Evolutionary conservation across 768 basidiomycete genomes (phyloP), one percentile per base, ranked within the genome.

Genomic region (Termitomyces sp.): DNA sequence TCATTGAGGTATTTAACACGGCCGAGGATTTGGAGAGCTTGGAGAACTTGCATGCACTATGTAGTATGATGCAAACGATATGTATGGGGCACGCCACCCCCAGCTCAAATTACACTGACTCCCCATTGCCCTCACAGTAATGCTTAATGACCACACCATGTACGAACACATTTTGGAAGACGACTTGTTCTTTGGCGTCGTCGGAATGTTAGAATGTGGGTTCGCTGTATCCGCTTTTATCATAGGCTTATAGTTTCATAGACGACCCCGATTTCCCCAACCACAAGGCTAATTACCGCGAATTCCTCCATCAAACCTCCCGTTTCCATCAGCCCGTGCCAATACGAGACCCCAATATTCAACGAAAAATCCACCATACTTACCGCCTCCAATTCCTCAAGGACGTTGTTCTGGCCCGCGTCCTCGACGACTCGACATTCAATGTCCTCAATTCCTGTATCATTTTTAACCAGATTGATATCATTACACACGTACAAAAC

Each of bases 391-490:
- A 94, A 67, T 98, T 94, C 73, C 87, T 99, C 66, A 98, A 98
- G 71, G 97, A 99, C 69, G 96, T 99, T 57, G 93, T 99, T 41
- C 89, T 99, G 48, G 93, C 95, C 0, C 88, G 97, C 17, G 87
- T 89, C 1, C 82, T 98, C 48, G 97, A 99, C 65, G 97, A 99
- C 71, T 89, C 92, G 2, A 98, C 95, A 0, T 96, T 98, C 81
- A 94, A 93, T 66, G 92, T 97, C 65, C 83, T 98, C 67, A 98
- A 95, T 73, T 95, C 93, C 2, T 92, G 92, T 73, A 94, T 99
- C 70, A 93, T 98, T 68, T 98, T 95, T 82, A 97, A 98, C 74
- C 96, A 99, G 70, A 94, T 96, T 65, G 97, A 99, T 72, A 98
- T 99, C 66, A 95, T 99, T 66, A 84, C 80, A 48, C 86, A 96